A percentile compares a stretch with the other conserved stretches of the same genome.
Conservation (phyloP, 495 filamentous ascomycete species). For the Usnea hakonensis region DNA sequence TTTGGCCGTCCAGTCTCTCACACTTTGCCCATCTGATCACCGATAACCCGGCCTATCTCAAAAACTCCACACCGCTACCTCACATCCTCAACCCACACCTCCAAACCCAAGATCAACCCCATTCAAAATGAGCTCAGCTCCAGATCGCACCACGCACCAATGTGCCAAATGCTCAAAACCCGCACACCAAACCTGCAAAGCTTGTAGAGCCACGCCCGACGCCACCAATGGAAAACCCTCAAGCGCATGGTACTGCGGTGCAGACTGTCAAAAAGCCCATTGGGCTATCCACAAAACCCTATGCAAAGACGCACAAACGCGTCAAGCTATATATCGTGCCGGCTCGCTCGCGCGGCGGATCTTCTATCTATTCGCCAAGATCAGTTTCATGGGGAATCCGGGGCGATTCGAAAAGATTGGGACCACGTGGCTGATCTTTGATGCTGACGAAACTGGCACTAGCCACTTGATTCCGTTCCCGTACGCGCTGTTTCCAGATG, state of each 20-base stretch:
- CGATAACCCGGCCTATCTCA: not conserved
- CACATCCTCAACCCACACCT: too few species aligned
- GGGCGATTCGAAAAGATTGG: not conserved
- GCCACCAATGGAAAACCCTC: not conserved
- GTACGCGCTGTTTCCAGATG: not conserved
- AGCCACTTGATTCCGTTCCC: not conserved
- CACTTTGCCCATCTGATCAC: not conserved
- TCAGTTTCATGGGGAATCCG: not conserved
- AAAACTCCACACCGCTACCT: not conserved
- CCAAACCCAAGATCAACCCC: not conserved
- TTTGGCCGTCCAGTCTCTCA: not conserved
- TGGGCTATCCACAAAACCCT: constrained; percentile 8
- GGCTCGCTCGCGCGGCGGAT: not conserved
- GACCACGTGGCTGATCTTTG: not conserved
- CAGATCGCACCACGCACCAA: not conserved
- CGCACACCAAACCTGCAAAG: not conserved
- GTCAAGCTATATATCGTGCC: constrained; percentile 11
- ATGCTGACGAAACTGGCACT: not conserved
- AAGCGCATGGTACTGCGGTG: constrained; percentile 3
- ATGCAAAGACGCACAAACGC: constrained; percentile 6
- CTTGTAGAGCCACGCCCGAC: not conserved
- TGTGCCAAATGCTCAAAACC: not conserved
- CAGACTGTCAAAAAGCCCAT: constrained; percentile 9
- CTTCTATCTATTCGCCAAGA: not conserved
- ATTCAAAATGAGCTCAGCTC: not conserved